Evolutionary conservation across 2,329 filamentous ascomycete species (phyloP), one percentile per base, ranked within the genome.

Genomic region (Apiospora phragmitis): DNA sequence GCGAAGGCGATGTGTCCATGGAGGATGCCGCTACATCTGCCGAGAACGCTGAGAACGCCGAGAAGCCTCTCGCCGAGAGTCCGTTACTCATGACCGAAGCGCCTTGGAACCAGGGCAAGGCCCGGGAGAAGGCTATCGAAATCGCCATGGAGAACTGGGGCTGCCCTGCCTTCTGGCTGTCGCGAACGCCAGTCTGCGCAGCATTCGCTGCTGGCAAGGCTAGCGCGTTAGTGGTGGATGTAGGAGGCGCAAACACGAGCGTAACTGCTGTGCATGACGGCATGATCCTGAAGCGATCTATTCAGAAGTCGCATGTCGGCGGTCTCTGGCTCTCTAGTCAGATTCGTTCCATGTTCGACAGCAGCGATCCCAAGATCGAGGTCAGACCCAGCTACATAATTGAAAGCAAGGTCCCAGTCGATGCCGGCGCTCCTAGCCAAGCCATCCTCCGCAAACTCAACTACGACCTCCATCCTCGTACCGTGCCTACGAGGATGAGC

Each of bases 61-160:
- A 97, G 81, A 96, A 94, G 82, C 90, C 93, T 9, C 86, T 99
- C 73, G 90, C 92, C 67, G 96, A 98, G 81, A 96, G 93, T 81
- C 97, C 96, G 9, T 85, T 99, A 72, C 86, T 99, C 71, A 92
- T 99, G 89, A 97, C 94, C 0, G 96, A 99, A 83, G 93, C 95
- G 18, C 93, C 94, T 14, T 98, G 95, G 95, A 98, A 97, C 82
- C 88, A 91, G 35, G 83, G 89, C 59, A 98, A 98, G 85, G 90
- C 93, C 72, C 89, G 97, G 72, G 96, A 99, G 84, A 97, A 96
- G 88, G 92, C 92, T 51, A 95, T 98, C 77, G 96, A 99, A 84
- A 91, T 98, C 73, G 94, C 94, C 71, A 98, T 99, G 92, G 96
- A 99, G 86, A 93, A 91, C 79, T 99, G 96, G 94, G 95, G 94